A percentile compares a stretch with the other conserved stretches of the same genome.
These are phyloP conservation scores for Bryoglossum gracile DNA, from an alignment of 495 filamentous ascomycete species.

Conservation along the genomic window DNA sequence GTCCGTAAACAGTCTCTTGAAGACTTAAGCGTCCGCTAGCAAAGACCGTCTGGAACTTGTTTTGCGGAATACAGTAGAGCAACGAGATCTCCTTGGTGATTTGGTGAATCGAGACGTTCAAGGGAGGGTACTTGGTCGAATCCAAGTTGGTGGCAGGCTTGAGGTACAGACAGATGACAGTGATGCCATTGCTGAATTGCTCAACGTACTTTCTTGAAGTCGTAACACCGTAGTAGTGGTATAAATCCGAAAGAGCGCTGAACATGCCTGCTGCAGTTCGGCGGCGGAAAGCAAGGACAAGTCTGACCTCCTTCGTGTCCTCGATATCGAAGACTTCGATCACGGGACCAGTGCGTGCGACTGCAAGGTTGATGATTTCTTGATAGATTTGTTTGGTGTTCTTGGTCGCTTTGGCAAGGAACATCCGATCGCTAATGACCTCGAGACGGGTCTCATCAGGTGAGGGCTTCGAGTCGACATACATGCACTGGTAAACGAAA, in stretches of 20 bases:
- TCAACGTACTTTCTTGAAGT: constrained; percentile 96
- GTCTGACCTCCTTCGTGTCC: constrained; percentile 76
- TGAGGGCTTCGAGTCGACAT: constrained; percentile 62
- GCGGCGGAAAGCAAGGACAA: constrained; percentile 90
- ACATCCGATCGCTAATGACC: constrained; percentile 86
- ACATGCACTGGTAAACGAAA: constrained; percentile 95
- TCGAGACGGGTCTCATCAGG: constrained; percentile 82
- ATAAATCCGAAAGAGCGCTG: constrained; percentile 89
- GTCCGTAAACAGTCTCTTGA: constrained; percentile 94
- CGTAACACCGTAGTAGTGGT: constrained; percentile 97
- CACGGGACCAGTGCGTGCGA: constrained; percentile 78
- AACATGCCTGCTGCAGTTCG: constrained; percentile 90
- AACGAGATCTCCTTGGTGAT: constrained; percentile 98
- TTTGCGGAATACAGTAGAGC: constrained; percentile 95
- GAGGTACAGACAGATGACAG: constrained; percentile 91
- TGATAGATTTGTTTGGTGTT: constrained; percentile 96
- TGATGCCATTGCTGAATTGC: constrained; percentile 97
- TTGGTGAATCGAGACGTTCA: constrained; percentile 94
- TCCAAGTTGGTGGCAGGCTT: constrained; percentile 48
- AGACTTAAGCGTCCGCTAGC: constrained; percentile 81
- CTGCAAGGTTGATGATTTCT: constrained; percentile 79
- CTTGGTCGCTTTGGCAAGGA: constrained; percentile 88
- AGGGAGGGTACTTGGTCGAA: constrained; percentile 53
- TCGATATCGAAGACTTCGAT: constrained; percentile 98
- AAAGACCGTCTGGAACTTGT: constrained; percentile 87